Conservation (phyloP, 163 green algal genomes). For the Chloromonas sp. region DNA sequence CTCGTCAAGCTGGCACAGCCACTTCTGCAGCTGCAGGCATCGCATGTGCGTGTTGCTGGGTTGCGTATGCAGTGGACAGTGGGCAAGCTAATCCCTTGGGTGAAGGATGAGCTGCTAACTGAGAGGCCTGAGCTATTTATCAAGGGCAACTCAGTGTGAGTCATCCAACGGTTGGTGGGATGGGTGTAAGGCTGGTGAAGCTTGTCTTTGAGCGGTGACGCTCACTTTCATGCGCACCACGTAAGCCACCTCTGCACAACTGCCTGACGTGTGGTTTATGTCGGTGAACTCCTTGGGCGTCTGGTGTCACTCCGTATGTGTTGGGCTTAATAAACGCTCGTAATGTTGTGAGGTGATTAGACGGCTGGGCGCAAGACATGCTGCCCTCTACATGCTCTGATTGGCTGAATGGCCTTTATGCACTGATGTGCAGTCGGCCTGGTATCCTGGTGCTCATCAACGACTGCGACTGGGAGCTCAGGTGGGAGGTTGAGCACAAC, state of each 20-base stretch:
- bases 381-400: too few species aligned
- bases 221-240: not conserved
- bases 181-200: not conserved
- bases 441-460: slow-evolving; percentile 94
- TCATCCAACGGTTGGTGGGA: not conserved
- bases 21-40: too few species aligned
- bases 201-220: not conserved
- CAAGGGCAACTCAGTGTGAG: slow-evolving; percentile 77
- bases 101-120: slow-evolving; percentile 66
- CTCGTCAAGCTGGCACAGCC: too few species aligned
- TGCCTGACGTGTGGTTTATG: too few species aligned
- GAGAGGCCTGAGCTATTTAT: slow-evolving; percentile 86
- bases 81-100: slow-evolving; percentile 57
- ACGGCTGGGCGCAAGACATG: too few species aligned
- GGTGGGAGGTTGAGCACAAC: slow-evolving; percentile 27
- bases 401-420: not conserved
- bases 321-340: too few species aligned
- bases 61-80: slow-evolving; percentile 30
- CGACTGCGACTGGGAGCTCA: slow-evolving; percentile 91
- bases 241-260: too few species aligned
- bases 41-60: too few species aligned
- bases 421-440: slow-evolving; percentile 58
- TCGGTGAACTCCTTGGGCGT: too few species aligned
- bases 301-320: too few species aligned
- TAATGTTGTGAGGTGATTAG: too few species aligned